A percentile compares a stretch with the other conserved stretches of the same genome.
Conservation (phyloP, 805 yeast genomes). For the Candida boleticola region DNA sequence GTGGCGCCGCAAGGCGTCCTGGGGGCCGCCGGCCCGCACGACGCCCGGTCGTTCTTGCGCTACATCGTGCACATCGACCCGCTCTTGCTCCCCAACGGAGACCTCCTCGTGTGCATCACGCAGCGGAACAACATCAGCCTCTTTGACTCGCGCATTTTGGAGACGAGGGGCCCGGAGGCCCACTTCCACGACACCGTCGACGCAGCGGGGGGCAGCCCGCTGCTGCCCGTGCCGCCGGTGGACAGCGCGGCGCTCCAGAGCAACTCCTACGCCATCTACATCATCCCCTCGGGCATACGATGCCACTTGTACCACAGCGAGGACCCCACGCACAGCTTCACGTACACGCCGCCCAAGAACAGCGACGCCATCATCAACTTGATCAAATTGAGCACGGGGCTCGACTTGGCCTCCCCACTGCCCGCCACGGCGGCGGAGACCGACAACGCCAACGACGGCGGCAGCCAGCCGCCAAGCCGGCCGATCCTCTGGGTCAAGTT, state of each 20-base stretch:
- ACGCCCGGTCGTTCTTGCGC: slow-evolving; percentile 1
- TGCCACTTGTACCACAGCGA: slow-evolving; percentile 38
- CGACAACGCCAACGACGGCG: background rate
- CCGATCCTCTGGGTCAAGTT: slow-evolving; percentile 60
- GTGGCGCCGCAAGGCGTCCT: slow-evolving; percentile 9
- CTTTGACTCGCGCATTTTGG: slow-evolving; percentile 23
- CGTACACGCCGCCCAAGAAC: slow-evolving; percentile 23
- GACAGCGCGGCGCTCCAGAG: slow-evolving; percentile 9
- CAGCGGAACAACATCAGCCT: slow-evolving; percentile 23
- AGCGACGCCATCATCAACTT: slow-evolving; percentile 27
- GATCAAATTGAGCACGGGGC: slow-evolving; percentile 34
- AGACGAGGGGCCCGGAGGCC: slow-evolving; percentile 3
- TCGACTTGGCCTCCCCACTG: slow-evolving; percentile 23
- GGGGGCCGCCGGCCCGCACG: background rate
- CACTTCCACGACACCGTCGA: background rate
- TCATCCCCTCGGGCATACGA: slow-evolving; percentile 42
- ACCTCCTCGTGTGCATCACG: slow-evolving; percentile 30
- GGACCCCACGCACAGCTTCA: slow-evolving; percentile 21
- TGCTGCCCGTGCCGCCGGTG: background rate
- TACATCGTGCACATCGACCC: slow-evolving; percentile 35
- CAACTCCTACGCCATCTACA: slow-evolving; percentile 32
- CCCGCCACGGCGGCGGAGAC: too few species aligned
- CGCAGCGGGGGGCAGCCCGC: background rate
- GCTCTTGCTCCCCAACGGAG: slow-evolving; percentile 36
- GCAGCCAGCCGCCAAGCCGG: slow-evolving; percentile 8